Conservation (phyloP, 2,329 filamentous ascomycete genomes). For the Emmonsia crescens region DNA sequence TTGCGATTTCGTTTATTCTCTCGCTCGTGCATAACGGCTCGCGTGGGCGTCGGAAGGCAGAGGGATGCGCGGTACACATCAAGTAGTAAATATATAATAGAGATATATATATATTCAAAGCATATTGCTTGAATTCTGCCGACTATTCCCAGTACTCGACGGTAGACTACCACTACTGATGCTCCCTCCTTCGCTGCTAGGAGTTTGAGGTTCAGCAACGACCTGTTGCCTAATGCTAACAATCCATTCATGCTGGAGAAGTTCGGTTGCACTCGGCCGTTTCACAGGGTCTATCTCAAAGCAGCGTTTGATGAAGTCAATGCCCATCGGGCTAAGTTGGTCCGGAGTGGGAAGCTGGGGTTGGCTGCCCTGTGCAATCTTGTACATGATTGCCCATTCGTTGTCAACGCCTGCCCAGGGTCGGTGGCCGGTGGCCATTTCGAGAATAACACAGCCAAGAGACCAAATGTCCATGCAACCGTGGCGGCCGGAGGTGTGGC, state of each 20-base stretch:
- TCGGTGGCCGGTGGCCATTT: constrained; percentile 90
- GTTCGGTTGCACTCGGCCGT: constrained; percentile 70
- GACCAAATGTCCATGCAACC: constrained; percentile 59
- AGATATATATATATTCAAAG: neutral
- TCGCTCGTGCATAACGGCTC: neutral
- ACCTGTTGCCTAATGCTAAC: constrained; percentile 39
- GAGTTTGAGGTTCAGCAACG: constrained; percentile 34
- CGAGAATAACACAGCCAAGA: constrained; percentile 65
- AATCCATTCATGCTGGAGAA: constrained; percentile 91
- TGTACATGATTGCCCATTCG: constrained; percentile 99
- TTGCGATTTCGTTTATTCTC: neutral
- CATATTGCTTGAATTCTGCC: constrained; percentile 15
- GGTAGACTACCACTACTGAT: constrained; percentile 27
- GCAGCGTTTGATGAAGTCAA: constrained; percentile 80
- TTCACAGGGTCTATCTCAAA: constrained; percentile 74
- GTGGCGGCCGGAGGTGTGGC: constrained; percentile 60
- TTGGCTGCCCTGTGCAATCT: constrained; percentile 93
- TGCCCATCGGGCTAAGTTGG: constrained; percentile 70
- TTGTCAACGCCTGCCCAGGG: constrained; percentile 96
- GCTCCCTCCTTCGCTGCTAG: constrained; percentile 28
- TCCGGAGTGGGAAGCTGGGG: constrained; percentile 72
- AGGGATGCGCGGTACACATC: neutral
- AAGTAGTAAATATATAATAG: neutral
- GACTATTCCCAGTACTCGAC: constrained; percentile 8
- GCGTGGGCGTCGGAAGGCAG: neutral